phyloP scores from a whole-genome alignment of 2,329 filamentous ascomycete genomes.

The Thermochaetoides dissita region DNA sequence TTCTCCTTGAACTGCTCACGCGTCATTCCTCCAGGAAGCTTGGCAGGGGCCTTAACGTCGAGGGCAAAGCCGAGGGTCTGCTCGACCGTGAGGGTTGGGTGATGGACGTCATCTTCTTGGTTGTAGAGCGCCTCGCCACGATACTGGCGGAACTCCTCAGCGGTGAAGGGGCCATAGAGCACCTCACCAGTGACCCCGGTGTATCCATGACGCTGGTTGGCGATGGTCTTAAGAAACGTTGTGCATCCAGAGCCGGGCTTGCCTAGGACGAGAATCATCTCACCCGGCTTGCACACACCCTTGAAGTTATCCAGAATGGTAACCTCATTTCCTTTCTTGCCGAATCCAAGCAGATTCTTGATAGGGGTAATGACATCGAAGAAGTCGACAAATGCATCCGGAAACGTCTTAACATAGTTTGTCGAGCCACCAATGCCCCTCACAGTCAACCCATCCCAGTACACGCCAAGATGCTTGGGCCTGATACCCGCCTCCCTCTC shows the following conservation, averaged over 20 bases:
- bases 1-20: slow-evolving; percentile 60
- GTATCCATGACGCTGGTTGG: slow-evolving; percentile 49
- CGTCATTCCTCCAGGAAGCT: slow-evolving; percentile 59
- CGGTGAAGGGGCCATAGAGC: slow-evolving; percentile 59
- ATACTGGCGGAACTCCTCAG: slow-evolving; percentile 58
- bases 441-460: slow-evolving; percentile 67
- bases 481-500: slow-evolving; percentile 67
- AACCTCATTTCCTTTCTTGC: slow-evolving; percentile 54
- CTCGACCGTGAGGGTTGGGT: slow-evolving; percentile 72
- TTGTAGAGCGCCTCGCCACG: slow-evolving; percentile 77
- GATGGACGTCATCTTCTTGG: slow-evolving; percentile 74
- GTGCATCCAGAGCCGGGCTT: slow-evolving; percentile 61
- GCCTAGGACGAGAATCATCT: slow-evolving; percentile 78
- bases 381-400: slow-evolving; percentile 61
- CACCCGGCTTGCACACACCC: slow-evolving; percentile 61
- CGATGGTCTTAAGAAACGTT: slow-evolving; percentile 53
- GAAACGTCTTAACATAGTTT: slow-evolving; percentile 63
- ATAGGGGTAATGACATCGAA: slow-evolving; percentile 59
- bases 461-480: slow-evolving; percentile 64
- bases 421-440: slow-evolving; percentile 60
- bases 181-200: slow-evolving; percentile 53
- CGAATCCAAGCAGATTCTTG: slow-evolving; percentile 47
- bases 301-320: slow-evolving; percentile 61
- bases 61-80: slow-evolving; percentile 78
- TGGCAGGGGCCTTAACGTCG: slow-evolving; percentile 71